phyloP scores from a whole-genome alignment of 768 basidiomycete genomes.

The Pleurotus platypus region DNA sequence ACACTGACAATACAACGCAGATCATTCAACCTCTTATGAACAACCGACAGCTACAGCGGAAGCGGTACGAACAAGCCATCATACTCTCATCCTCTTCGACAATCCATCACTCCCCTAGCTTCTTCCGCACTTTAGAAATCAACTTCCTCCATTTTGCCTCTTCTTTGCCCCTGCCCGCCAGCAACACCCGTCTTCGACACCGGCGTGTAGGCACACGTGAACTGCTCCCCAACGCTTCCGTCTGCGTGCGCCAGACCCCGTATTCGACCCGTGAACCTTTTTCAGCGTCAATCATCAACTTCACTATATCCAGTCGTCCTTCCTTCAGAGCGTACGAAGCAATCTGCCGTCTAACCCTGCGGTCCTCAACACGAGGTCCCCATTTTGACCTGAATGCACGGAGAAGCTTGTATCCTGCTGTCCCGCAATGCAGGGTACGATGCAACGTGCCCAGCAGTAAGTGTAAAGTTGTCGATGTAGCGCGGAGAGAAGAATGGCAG shows the following conservation, averaged over 20 bases:
- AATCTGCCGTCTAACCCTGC: slow-evolving; percentile 56
- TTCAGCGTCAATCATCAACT: slow-evolving; percentile 20
- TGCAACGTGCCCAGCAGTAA: slow-evolving; percentile 53
- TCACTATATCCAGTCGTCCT: slow-evolving; percentile 51
- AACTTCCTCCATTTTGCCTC: slow-evolving; percentile 3
- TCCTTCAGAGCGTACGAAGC: slow-evolving; percentile 61
- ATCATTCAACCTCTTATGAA: neutral
- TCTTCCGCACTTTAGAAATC: slow-evolving; percentile 4
- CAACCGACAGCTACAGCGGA: slow-evolving; percentile 6
- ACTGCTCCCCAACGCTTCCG: neutral
- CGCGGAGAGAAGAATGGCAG: slow-evolving; percentile 45
- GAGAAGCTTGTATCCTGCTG: slow-evolving; percentile 44
- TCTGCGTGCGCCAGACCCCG: neutral
- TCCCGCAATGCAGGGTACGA: slow-evolving; percentile 48
- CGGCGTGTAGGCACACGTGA: slow-evolving; percentile 1
- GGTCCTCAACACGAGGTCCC: slow-evolving; percentile 54
- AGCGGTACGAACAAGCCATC: neutral
- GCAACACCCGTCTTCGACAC: neutral
- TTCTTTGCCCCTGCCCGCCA: neutral
- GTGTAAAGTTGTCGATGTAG: slow-evolving; percentile 57
- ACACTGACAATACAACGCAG: neutral
- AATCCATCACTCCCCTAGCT: neutral
- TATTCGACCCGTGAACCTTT: slow-evolving; percentile 9
- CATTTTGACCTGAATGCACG: slow-evolving; percentile 46
- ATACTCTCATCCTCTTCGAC: neutral